A percentile compares a stretch with the other conserved stretches of the same genome.
These are phyloP conservation scores for Salisapilia sapeloensis DNA, from an alignment of 352 stramenopile species.

Conservation along the genomic window DNA sequence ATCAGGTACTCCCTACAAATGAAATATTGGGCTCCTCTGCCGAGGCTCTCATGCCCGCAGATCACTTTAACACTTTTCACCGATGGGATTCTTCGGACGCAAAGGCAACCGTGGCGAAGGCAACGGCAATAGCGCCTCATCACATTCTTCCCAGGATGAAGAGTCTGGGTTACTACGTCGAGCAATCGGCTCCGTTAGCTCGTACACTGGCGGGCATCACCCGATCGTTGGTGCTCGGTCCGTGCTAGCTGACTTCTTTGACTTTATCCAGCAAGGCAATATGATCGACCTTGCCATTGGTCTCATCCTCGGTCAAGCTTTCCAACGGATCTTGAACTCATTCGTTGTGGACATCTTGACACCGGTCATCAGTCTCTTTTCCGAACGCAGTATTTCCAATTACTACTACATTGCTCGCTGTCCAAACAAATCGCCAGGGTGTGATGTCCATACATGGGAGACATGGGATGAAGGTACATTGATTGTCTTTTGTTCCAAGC, in stretches of 20 bases:
- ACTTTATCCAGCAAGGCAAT: constrained; percentile 60
- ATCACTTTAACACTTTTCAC: no score
- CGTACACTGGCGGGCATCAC: constrained; percentile 7
- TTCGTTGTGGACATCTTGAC: constrained; percentile 50
- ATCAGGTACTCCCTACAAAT: no score
- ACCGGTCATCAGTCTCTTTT: constrained; percentile 51
- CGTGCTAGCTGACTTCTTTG: constrained; percentile 36
- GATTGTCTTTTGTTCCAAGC: background rate
- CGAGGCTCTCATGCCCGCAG: no score
- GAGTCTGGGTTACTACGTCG: no score
- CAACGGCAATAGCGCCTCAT: no score
- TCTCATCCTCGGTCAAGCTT: constrained; percentile 44
- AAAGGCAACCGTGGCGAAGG: no score
- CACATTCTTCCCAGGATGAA: no score
- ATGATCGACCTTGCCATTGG: constrained; percentile 57
- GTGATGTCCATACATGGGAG: constrained; percentile 29
- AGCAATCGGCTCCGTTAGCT: no score
- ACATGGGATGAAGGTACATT: constrained; percentile 40
- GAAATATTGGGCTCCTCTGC: no score
- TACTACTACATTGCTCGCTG: constrained; percentile 40
- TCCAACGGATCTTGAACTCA: constrained; percentile 53
- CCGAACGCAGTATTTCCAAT: constrained; percentile 37
- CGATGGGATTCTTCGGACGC: no score
- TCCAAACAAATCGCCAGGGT: constrained; percentile 11
- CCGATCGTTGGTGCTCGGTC: constrained; percentile 13